These are phyloP conservation scores for Mycena haematopus DNA, from an alignment of 768 basidiomycete species.

Conservation along the genomic window DNA sequence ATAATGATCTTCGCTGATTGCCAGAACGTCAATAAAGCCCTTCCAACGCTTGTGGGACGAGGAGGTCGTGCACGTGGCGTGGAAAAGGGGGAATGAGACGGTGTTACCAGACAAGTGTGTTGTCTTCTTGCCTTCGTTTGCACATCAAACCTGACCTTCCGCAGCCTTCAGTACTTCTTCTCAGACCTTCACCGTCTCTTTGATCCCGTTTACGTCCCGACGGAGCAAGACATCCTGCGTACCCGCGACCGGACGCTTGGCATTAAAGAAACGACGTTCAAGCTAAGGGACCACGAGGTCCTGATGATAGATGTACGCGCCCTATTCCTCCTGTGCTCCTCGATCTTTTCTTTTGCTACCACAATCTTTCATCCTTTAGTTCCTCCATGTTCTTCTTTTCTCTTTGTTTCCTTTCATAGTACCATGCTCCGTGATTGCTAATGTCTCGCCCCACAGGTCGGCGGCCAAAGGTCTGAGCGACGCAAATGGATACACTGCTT, in stretches of 20 bases:
- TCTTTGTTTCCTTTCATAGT: background rate
- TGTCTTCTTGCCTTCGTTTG: background rate
- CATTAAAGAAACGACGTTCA: conserved; percentile 76
- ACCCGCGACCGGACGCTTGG: conserved; percentile 89
- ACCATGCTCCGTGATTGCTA: background rate
- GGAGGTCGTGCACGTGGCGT: too few species aligned
- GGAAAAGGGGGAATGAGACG: background rate
- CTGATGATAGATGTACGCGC: conserved; percentile 80
- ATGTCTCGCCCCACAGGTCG: conserved; percentile 42
- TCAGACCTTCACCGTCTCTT: conserved; percentile 81
- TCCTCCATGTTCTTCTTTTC: background rate
- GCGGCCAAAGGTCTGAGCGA: conserved; percentile 91
- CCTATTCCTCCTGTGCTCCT: background rate
- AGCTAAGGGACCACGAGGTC: conserved; percentile 79
- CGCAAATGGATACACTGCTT: conserved; percentile 96
- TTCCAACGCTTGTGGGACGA: too few species aligned
- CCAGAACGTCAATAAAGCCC: too few species aligned
- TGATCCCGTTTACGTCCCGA: conserved; percentile 70
- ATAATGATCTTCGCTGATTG: too few species aligned
- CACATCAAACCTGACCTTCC: too few species aligned
- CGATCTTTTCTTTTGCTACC: background rate
- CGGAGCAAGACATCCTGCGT: conserved; percentile 86
- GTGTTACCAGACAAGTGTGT: background rate
- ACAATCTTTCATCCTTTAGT: background rate
- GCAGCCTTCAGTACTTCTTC: conserved; percentile 78